Conservation (phyloP, 192 early-diverging fungal genomes). For the Chytriomyces confervae region DNA sequence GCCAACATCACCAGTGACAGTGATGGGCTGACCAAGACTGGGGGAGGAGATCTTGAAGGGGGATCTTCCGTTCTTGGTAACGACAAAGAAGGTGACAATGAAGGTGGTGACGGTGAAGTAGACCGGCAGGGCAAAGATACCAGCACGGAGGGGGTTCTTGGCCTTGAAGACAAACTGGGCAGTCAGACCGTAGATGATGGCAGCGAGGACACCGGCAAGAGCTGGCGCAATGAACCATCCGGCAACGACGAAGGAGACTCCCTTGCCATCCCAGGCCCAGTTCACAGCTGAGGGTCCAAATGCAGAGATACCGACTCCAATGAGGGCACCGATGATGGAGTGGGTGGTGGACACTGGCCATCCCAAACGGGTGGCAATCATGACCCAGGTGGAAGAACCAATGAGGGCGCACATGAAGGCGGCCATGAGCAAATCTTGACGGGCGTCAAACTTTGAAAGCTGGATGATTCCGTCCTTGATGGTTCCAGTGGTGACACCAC, state of each 20-base stretch:
- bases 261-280: conserved; percentile 60
- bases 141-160: conserved; percentile 69
- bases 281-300: conserved; percentile 67
- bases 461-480: conserved; percentile 79
- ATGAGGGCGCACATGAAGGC: conserved; percentile 82
- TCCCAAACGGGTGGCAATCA: conserved; percentile 69
- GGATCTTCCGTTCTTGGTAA: conserved; percentile 67
- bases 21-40: background rate
- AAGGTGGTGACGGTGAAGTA: conserved; percentile 73
- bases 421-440: conserved; percentile 81
- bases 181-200: conserved; percentile 70
- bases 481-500: conserved; percentile 73
- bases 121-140: conserved; percentile 69
- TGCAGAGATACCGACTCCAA: conserved; percentile 75
- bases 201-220: conserved; percentile 67
- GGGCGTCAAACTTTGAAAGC: conserved; percentile 56
- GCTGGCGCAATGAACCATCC: conserved; percentile 80
- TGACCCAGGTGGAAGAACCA: conserved; percentile 78
- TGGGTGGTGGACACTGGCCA: conserved; percentile 82
- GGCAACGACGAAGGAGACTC: conserved; percentile 59
- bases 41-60: conserved; percentile 27
- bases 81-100: conserved; percentile 72
- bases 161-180: conserved; percentile 66
- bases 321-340: conserved; percentile 80
- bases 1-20: conserved; percentile 41